phyloP scores from a whole-genome alignment of 768 basidiomycete species.

The Obba rivulosa region DNA sequence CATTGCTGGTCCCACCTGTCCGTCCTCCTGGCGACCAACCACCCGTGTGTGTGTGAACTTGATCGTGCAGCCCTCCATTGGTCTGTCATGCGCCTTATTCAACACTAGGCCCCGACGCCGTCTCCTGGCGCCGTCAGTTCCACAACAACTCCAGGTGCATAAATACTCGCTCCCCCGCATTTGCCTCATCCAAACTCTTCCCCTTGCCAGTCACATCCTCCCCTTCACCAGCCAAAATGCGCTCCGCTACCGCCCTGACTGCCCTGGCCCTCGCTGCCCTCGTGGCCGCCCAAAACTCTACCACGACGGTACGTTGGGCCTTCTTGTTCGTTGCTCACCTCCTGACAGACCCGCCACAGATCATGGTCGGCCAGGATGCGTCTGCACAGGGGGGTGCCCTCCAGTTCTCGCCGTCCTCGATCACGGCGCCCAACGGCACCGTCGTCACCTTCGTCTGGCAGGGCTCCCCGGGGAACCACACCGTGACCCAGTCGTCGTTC shows the following conservation, averaged over 20 bases:
- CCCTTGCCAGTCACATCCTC: slow-evolving; percentile 1
- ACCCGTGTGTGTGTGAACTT: too few relatives aligned
- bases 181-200: slow-evolving; percentile 1
- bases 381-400: slow-evolving; percentile 24
- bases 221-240: slow-evolving; percentile 10
- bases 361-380: slow-evolving; percentile 35
- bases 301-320: slow-evolving; percentile 11
- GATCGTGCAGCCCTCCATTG: too few relatives aligned
- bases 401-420: slow-evolving; percentile 39
- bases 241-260: slow-evolving; percentile 7
- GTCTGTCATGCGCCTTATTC: too few relatives aligned
- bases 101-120: too few relatives aligned
- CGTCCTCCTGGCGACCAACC: too few relatives aligned
- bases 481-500: slow-evolving; percentile 59
- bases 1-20: too few relatives aligned
- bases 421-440: slow-evolving; percentile 40
- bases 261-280: slow-evolving; percentile 13
- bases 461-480: slow-evolving; percentile 41
- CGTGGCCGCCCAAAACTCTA: slow-evolving; percentile 17
- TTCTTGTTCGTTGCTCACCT: background rate
- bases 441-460: slow-evolving; percentile 46
- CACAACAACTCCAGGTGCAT: too few relatives aligned
- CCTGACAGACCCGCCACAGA: slow-evolving; percentile 8
- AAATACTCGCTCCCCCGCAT: background rate
- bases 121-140: too few relatives aligned